Percentiles rank a stretch among this genome's conserved stretches.
Evolutionary conservation across 202 grass and related monocot genomes (phyloP).

Genomic region (Musa balbisiana): DNA sequence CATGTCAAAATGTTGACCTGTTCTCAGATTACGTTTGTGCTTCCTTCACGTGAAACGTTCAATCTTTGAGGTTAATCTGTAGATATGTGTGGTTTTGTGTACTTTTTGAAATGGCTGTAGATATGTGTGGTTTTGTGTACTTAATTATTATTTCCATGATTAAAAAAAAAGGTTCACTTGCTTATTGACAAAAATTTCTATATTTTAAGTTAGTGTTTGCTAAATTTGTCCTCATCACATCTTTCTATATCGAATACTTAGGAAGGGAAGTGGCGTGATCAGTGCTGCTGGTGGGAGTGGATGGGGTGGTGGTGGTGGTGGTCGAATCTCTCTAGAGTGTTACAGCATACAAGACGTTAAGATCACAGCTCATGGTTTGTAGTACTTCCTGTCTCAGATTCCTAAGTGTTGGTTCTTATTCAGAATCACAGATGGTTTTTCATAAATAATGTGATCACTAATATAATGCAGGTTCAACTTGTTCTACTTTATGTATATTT

Average conservation of each 20-base stretch:
- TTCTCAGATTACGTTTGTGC: no score
- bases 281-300: slow-evolving; percentile 90
- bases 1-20: no score
- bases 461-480: background rate
- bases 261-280: slow-evolving; percentile 86
- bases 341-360: slow-evolving; percentile 90
- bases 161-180: no score
- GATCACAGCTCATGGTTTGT: slow-evolving; percentile 86
- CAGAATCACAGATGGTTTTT: background rate
- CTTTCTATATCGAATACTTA: slow-evolving; percentile 26
- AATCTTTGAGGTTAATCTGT: no score
- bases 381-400: background rate
- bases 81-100: no score
- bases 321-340: slow-evolving; percentile 80
- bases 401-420: background rate
- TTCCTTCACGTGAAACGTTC: no score
- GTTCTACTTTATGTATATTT: background rate
- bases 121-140: no score
- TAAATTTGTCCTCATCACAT: background rate
- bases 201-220: no score
- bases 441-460: no score
- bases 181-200: no score
- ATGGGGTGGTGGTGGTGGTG: slow-evolving; percentile 91
- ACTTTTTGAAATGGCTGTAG: no score
- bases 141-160: no score